These are phyloP conservation scores for Rhizoclosmatium sp. DNA, from an alignment of 192 early-diverging fungal genomes.

Conservation along the genomic window DNA sequence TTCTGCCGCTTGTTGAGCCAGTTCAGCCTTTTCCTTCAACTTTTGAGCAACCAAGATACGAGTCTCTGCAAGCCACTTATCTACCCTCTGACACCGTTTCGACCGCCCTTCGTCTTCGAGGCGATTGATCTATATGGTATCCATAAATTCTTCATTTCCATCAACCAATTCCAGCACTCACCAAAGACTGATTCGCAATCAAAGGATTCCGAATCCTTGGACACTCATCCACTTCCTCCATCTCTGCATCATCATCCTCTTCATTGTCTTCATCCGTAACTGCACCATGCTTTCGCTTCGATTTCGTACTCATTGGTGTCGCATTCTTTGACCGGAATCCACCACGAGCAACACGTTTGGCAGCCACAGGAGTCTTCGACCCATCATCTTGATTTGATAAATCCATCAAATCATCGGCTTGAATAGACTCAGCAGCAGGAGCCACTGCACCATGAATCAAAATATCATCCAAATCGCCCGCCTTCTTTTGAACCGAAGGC, in stretches of 20 bases:
- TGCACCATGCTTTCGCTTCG: not conserved
- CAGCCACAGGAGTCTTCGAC: not conserved
- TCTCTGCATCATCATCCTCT: not conserved
- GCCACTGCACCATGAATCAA: not conserved
- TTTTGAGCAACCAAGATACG: not conserved
- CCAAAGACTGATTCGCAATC: slow-evolving; percentile 11
- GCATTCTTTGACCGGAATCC: slow-evolving; percentile 6
- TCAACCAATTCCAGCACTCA: not conserved
- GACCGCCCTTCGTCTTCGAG: slow-evolving; percentile 2
- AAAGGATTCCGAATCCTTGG: not conserved
- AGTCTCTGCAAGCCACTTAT: not conserved
- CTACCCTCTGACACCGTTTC: not conserved
- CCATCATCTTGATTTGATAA: not conserved
- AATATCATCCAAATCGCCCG: not conserved
- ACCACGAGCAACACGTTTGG: not conserved
- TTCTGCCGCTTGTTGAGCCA: not conserved
- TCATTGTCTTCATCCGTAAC: not conserved
- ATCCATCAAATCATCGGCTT: not conserved
- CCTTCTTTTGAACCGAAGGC: not conserved
- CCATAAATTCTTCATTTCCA: not conserved
- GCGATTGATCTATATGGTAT: slow-evolving; percentile 1
- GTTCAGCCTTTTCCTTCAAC: not conserved
- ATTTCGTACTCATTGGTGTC: not conserved
- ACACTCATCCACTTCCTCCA: not conserved
- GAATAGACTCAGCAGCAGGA: not conserved